Evolutionary conservation across 2,329 filamentous ascomycete genomes (phyloP).

Genomic region (Ophioceras dolichostomum): DNA sequence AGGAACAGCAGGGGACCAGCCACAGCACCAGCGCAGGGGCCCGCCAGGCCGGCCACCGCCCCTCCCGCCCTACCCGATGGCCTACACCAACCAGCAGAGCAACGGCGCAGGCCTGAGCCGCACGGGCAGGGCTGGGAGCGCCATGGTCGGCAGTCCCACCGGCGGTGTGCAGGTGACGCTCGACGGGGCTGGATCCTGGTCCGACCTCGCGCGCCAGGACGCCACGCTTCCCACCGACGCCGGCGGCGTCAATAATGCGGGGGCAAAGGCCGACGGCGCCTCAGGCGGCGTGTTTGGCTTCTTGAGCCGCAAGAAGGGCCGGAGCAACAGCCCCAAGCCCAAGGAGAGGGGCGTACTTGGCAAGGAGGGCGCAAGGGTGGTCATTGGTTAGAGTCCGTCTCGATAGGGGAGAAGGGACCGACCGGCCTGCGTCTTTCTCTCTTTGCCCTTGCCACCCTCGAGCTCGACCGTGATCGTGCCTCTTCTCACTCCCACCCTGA

Average conservation of each 20-base stretch:
- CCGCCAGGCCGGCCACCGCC: slow-evolving; percentile 21
- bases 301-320: slow-evolving; percentile 76
- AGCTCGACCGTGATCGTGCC: no score
- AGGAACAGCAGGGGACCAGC: slow-evolving; percentile 1
- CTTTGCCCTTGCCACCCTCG: no score
- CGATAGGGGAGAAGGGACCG: no score
- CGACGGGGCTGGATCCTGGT: slow-evolving; percentile 84
- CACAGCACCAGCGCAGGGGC: slow-evolving; percentile 10
- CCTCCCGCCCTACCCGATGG: slow-evolving; percentile 32
- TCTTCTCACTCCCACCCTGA: no score
- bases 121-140: slow-evolving; percentile 31
- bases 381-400: slow-evolving; percentile 53
- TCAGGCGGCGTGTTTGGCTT: slow-evolving; percentile 85
- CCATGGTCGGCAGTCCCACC: slow-evolving; percentile 61
- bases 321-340: slow-evolving; percentile 85
- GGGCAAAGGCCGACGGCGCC: slow-evolving; percentile 39
- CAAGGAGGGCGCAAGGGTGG: slow-evolving; percentile 82
- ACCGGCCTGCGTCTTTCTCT: no score
- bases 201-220: slow-evolving; percentile 75
- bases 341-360: slow-evolving; percentile 88
- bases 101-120: slow-evolving; percentile 6
- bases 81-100: slow-evolving; percentile 23
- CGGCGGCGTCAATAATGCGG: slow-evolving; percentile 31
- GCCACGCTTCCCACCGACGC: slow-evolving; percentile 61
- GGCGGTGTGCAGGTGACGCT: slow-evolving; percentile 87